These are phyloP conservation scores for Chamaecyparis obtusa DNA, from an alignment of 75 land plant genomes.

Conservation along the genomic window DNA sequence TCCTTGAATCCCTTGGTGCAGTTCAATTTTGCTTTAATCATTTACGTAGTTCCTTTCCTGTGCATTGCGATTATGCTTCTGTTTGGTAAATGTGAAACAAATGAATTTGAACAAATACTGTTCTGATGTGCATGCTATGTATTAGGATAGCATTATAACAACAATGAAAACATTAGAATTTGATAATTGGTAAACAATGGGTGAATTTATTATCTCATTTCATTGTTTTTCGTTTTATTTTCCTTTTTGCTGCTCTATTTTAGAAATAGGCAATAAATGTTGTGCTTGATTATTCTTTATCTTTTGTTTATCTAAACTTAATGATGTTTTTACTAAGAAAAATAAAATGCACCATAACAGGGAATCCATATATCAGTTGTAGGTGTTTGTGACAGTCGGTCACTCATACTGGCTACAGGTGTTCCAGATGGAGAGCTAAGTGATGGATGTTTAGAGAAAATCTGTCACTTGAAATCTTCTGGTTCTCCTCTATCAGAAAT, in stretches of 20 bases:
- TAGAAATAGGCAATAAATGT: not conserved
- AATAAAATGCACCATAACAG: slow-evolving; percentile 19
- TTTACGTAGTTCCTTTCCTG: not conserved
- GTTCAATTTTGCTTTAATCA: not conserved
- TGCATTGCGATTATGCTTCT: not conserved
- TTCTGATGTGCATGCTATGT: not conserved
- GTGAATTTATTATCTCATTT: not conserved
- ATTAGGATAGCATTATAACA: not conserved
- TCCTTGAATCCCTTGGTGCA: not conserved
- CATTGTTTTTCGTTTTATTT: not conserved
- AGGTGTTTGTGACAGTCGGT: slow-evolving; percentile 53
- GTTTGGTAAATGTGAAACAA: not conserved
- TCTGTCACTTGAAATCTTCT: slow-evolving; percentile 38
- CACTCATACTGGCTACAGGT: slow-evolving; percentile 28
- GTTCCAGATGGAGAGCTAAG: slow-evolving; percentile 22
- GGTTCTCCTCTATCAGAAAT: slow-evolving; percentile 27
- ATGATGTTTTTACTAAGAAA: not conserved
- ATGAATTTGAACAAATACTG: not conserved
- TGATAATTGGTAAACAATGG: not conserved
- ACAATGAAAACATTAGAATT: not conserved
- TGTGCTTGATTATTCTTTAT: not conserved
- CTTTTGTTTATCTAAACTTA: not conserved
- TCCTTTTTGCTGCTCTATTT: not conserved
- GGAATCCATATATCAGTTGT: slow-evolving; percentile 48
- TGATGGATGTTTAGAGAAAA: slow-evolving; percentile 35